phyloP scores from a whole-genome alignment of 495 filamentous ascomycete species.

The Penicillium flavigenum region DNA sequence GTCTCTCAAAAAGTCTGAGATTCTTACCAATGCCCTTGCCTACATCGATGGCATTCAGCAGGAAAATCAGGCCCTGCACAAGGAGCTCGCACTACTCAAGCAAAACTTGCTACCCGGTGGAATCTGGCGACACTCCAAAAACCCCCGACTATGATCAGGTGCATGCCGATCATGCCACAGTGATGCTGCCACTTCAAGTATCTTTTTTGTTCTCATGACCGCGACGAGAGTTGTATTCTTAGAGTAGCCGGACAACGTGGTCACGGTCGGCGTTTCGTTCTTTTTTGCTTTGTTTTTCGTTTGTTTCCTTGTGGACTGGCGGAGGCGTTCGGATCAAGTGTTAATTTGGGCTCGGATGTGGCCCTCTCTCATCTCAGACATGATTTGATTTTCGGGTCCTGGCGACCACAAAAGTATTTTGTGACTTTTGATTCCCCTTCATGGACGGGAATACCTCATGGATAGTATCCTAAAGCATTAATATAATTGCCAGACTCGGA shows the following conservation, averaged over 20 bases:
- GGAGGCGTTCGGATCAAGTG: slow-evolving; percentile 5
- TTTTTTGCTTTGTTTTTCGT: not conserved
- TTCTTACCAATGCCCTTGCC: slow-evolving; percentile 67
- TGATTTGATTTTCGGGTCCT: slow-evolving; percentile 20
- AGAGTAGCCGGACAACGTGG: slow-evolving; percentile 15
- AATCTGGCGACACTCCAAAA: slow-evolving; percentile 31
- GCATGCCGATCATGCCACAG: slow-evolving; percentile 6
- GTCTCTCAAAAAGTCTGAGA: slow-evolving; percentile 51
- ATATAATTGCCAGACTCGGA: slow-evolving; percentile 33
- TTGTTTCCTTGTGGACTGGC: not conserved
- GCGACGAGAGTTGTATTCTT: slow-evolving; percentile 21
- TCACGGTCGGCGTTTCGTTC: slow-evolving; percentile 8
- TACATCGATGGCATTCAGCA: slow-evolving; percentile 60
- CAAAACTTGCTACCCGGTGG: slow-evolving; percentile 36
- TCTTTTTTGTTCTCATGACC: slow-evolving; percentile 18
- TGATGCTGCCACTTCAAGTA: slow-evolving; percentile 1
- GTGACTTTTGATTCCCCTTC: slow-evolving; percentile 20
- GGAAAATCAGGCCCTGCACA: slow-evolving; percentile 40
- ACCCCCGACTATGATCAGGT: slow-evolving; percentile 16
- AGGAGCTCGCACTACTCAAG: slow-evolving; percentile 40
- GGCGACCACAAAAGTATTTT: slow-evolving; percentile 34
- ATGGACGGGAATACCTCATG: slow-evolving; percentile 2
- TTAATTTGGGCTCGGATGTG: slow-evolving; percentile 6
- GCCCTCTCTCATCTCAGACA: slow-evolving; percentile 23
- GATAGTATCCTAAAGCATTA: slow-evolving; percentile 28